Evolutionary conservation across 169 alveolate genomes (phyloP), one percentile per base, ranked within the genome.

Genomic region (Eimeria praecox): DNA sequence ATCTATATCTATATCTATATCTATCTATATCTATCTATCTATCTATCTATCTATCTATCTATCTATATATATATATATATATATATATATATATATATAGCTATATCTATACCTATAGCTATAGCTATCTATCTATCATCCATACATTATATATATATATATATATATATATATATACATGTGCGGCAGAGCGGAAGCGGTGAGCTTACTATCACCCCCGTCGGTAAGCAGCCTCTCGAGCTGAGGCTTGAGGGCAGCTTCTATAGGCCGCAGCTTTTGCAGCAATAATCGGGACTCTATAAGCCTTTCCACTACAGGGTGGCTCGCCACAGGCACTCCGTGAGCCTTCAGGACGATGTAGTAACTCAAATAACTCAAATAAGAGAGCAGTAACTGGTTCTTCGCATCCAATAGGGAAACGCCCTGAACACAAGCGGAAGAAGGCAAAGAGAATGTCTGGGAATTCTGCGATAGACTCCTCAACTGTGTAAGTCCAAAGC

Each of bases 201-300:
- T 14, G 6, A 9, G 44, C 62, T 12, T 42, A 46, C 89, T 64
- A 30, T 64, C 80, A 8, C 30, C n/a, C 8, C 59, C 82, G 9
- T n/a, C 78, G 24, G 88, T 94, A 46, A 97, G 86, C 27, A 97
- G 92, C 80, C 89, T 95, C 91, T 96, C 88, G 44, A 97, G 93
- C 54, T 97, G 97, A 38, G 91, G 96, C 82, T 94, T 97, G 80
- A 97, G 95, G 35, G 97, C 62, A 33, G 94, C 64, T 56, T 97
- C 98, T 18, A 97, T 96, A 38, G 98, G 98, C 62, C 96, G 75
- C 69, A 98, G 90, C 95, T 97, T 97, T 90, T 97, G 98, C 62
- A 97, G 94, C 95, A 97, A 87, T 33, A 96, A 38, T 18, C 98
- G 93, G 27, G 96, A 54, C 69, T 97, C 98, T 75, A 97, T 90